A percentile compares a stretch with the other conserved stretches of the same genome.
phyloP scores from a whole-genome alignment of 768 basidiomycete genomes.

The Dacryopinax spathularia region DNA sequence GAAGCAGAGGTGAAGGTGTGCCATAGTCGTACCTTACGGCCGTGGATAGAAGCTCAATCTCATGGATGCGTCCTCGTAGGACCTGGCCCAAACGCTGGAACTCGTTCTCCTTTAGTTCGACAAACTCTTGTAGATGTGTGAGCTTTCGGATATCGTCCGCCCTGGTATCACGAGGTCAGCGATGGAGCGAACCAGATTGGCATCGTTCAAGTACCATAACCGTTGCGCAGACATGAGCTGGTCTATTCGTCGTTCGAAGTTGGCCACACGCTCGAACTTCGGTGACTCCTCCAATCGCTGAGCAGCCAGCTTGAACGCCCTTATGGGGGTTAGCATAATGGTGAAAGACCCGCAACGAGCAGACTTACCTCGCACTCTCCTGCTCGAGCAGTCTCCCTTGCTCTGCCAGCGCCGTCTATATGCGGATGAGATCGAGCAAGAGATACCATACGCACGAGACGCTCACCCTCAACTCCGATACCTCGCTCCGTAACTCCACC shows the following conservation, averaged over 20 bases:
- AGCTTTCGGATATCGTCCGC: neutral
- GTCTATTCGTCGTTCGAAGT: conserved; percentile 80
- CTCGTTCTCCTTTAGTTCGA: neutral
- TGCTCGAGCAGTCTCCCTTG: conserved; percentile 55
- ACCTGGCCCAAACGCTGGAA: neutral
- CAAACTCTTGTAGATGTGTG: neutral
- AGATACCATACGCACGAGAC: neutral
- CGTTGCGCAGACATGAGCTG: conserved; percentile 62
- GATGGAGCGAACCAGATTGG: neutral
- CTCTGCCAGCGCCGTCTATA: conserved; percentile 49
- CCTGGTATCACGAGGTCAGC: neutral
- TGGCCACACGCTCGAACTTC: conserved; percentile 63
- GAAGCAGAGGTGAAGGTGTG: neutral
- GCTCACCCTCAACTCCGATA: conserved; percentile 54
- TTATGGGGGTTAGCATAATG: conserved; percentile 11
- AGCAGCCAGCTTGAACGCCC: conserved; percentile 60
- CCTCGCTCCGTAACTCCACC: conserved; percentile 47
- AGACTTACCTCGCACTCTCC: conserved; percentile 20
- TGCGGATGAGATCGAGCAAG: conserved; percentile 1
- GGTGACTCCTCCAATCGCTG: conserved; percentile 63
- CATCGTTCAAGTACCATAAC: conserved; percentile 45
- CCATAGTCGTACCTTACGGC: neutral
- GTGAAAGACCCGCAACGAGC: neutral
- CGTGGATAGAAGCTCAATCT: neutral
- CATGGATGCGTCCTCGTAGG: neutral